Evolutionary conservation across 495 filamentous ascomycete species (phyloP), one percentile per base, ranked within the genome.

Genomic region (Hyaloscypha variabilis): DNA sequence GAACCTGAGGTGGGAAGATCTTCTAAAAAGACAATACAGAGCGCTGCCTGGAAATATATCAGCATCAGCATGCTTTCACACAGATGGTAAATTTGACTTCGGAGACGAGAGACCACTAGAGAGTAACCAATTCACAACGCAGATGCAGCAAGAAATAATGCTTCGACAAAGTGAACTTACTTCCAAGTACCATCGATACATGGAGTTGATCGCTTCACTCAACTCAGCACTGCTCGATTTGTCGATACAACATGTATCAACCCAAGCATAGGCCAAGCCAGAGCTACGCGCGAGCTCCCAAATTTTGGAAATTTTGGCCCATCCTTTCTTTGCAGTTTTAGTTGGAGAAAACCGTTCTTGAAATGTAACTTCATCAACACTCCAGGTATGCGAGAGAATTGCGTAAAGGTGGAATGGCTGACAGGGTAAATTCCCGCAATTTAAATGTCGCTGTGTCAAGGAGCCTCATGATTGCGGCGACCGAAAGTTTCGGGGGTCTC

Each of bases 301-400:
- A 19, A 31, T 39, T 39, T 42, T 39, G 23, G 34, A n/a, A 14
- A 59, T 59, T 23, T 59, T 59, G 34, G 2, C 19, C 6, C 42
- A 59, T 8, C 57, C 57, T 36, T 25, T 36, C 34, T 59, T 59
- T 4, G 19, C 21, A 8, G 8, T n/a, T 42, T n/a, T 5, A 24
- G 30, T 24, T 31, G 10, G 6, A 3, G 34, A 42, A 19, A 14
- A 42, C 39, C 42, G 5, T 25, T 59, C 57, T 36, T 42, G 57
- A 31, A 68, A 63, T 0, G 26, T 52, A 25, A 71, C 58, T 26
- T 69, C 63, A 25, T 58, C 67, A 10, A 14, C 53, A 0, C 58
- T 63, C 67, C 67, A 69, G 3, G 64, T 67, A 30, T 69, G 67
- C n/a, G 67, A 69, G 28, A 69, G 34, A 31, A 69, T 66, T 30